Percentiles rank a stretch among this genome's conserved stretches.
These are phyloP conservation scores for Monilinia laxa DNA, from an alignment of 2,329 filamentous ascomycete genomes.

Conservation along the genomic window DNA sequence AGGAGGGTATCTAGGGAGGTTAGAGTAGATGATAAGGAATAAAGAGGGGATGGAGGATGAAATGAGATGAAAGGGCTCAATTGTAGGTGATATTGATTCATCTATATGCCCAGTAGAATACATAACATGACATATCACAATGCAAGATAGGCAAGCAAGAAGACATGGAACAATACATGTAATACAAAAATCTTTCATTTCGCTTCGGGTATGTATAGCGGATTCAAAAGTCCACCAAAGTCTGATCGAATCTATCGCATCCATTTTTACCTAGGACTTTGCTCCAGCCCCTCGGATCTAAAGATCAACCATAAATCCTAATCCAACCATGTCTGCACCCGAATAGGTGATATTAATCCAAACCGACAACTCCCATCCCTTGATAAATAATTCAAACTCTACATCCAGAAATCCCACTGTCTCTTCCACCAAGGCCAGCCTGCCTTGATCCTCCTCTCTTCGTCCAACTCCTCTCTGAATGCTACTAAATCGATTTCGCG, in stretches of 20 bases:
- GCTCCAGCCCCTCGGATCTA: not conserved
- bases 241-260: not conserved
- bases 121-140: conserved; percentile 2
- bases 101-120: too few relatives aligned
- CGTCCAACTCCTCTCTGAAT: conserved; percentile 38
- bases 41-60: too few relatives aligned
- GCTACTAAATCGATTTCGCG: conserved; percentile 38
- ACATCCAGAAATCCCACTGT: conserved; percentile 31
- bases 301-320: not conserved
- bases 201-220: not conserved
- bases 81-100: too few relatives aligned
- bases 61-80: too few relatives aligned
- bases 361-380: not conserved
- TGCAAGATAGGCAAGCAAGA: conserved; percentile 15
- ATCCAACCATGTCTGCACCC: not conserved
- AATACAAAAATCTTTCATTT: not conserved
- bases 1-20: too few relatives aligned
- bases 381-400: not conserved
- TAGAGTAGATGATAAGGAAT: too few relatives aligned
- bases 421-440: conserved; percentile 38
- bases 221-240: not conserved
- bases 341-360: not conserved
- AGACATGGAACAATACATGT: not conserved
- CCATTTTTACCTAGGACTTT: not conserved
- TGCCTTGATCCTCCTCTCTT: conserved; percentile 36